A percentile compares a stretch with the other conserved stretches of the same genome.
Evolutionary conservation across 176 grass and related monocot genomes (phyloP).

Genomic region (Oryza punctata): DNA sequence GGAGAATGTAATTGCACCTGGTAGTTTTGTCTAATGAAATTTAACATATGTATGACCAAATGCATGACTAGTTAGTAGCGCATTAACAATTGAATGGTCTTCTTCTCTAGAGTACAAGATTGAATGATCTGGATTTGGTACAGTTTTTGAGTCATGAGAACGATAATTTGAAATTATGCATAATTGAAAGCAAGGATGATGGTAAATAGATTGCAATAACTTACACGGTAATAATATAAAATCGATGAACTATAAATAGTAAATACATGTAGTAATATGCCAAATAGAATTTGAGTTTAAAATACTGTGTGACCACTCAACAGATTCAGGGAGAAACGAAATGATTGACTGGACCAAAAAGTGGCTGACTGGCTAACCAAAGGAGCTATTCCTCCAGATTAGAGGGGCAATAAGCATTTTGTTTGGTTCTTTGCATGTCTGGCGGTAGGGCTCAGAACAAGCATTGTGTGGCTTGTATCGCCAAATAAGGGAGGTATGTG

Average conservation of each 20-base stretch:
- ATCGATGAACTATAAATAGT: neutral
- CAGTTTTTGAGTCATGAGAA: neutral
- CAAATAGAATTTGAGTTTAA: neutral
- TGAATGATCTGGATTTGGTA: neutral
- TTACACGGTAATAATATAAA: conserved; percentile 14
- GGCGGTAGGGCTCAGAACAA: neutral
- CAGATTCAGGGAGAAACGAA: neutral
- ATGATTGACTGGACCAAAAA: neutral
- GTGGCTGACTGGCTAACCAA: neutral
- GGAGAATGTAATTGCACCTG: neutral
- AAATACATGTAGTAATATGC: neutral
- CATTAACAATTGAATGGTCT: neutral
- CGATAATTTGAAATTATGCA: neutral
- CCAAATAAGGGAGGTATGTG: conserved; percentile 14
- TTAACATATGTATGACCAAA: conserved; percentile 1
- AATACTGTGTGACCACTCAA: neutral
- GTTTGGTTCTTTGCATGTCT: neutral
- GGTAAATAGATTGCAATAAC: neutral
- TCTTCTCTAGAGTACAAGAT: neutral
- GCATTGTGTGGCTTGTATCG: neutral
- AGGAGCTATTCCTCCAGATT: neutral
- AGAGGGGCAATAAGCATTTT: neutral
- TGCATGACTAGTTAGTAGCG: neutral
- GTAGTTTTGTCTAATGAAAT: neutral
- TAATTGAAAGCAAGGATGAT: neutral